A percentile compares a stretch with the other conserved stretches of the same genome.
phyloP scores from a whole-genome alignment of 257 asterid genomes.

The Craterostigma plantagineum region DNA sequence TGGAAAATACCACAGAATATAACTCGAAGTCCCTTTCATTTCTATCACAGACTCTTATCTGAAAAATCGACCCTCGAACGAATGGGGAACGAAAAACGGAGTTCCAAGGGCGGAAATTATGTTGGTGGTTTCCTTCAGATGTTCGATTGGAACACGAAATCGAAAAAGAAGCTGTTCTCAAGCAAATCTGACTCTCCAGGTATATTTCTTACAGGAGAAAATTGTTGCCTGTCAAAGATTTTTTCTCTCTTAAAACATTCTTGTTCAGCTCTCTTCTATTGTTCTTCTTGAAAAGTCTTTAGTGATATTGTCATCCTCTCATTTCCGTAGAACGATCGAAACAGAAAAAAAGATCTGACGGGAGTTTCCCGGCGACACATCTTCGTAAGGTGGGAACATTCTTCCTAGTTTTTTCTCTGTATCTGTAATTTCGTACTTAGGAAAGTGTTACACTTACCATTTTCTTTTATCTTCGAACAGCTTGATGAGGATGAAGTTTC shows the following conservation, averaged over 20 bases:
- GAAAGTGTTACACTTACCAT: no score
- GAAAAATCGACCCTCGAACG: slow-evolving; percentile 9
- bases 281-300: no score
- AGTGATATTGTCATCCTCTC: slow-evolving; percentile 4
- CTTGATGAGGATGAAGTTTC: slow-evolving; percentile 40
- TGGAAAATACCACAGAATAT: no score
- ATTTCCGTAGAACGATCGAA: slow-evolving; percentile 48
- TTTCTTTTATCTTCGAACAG: slow-evolving; percentile 14
- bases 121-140: slow-evolving; percentile 81
- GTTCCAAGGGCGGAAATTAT: slow-evolving; percentile 49
- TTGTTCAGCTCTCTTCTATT: no score
- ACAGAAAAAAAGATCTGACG: slow-evolving; percentile 64
- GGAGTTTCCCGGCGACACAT: slow-evolving; percentile 43
- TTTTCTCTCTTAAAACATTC: no score
- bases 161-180: slow-evolving; percentile 66
- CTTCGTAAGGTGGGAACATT: slow-evolving; percentile 30
- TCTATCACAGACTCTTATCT: slow-evolving; percentile 8
- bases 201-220: slow-evolving; percentile 6
- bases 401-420: no score
- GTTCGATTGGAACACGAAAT: slow-evolving; percentile 85
- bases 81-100: slow-evolving; percentile 61
- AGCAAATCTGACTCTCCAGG: slow-evolving; percentile 63
- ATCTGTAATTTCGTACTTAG: no score
- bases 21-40: neutral
- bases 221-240: no score